Percentiles rank a stretch among this genome's conserved stretches.
Evolutionary conservation across 2,329 filamentous ascomycete species (phyloP).

Genomic region (Fusarium albosuccineum): DNA sequence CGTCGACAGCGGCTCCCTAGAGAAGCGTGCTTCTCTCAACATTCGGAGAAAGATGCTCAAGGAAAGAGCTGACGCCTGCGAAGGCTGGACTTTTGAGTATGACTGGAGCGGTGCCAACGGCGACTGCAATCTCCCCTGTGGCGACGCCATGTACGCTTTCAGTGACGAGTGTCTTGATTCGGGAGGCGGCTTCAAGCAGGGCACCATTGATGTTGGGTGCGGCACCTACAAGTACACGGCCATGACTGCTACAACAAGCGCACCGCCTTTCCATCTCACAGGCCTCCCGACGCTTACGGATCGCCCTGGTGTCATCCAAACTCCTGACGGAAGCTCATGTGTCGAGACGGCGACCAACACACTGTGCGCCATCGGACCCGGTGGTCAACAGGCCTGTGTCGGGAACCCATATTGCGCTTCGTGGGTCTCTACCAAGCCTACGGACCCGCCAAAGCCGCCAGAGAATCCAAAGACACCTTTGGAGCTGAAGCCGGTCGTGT

Average conservation of each 20-base stretch:
- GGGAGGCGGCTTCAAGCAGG: not conserved
- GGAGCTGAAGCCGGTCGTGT: not conserved
- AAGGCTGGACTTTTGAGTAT: not conserved
- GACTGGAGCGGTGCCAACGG: not conserved
- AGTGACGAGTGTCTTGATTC: not conserved
- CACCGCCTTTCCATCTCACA: not conserved
- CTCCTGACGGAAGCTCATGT: constrained; percentile 16
- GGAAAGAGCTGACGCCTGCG: too few relatives aligned
- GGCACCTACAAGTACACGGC: constrained; percentile 6
- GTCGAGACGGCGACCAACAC: not conserved
- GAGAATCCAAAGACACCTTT: constrained; percentile 4
- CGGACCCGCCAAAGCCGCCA: not conserved
- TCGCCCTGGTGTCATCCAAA: not conserved
- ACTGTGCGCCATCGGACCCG: not conserved
- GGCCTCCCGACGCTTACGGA: constrained; percentile 14
- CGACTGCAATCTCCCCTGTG: not conserved
- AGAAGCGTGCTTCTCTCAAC: not conserved
- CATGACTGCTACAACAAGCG: not conserved
- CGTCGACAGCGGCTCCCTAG: not conserved
- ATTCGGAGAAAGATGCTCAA: not conserved
- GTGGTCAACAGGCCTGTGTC: not conserved
- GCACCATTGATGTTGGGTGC: constrained; percentile 8
- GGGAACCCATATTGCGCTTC: constrained; percentile 4
- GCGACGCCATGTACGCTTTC: not conserved
- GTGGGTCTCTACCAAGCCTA: constrained; percentile 13